Base-by-base conservation (phyloP, 345 rosid genomes). In the Zanthoxylum bungeanum region DNA sequence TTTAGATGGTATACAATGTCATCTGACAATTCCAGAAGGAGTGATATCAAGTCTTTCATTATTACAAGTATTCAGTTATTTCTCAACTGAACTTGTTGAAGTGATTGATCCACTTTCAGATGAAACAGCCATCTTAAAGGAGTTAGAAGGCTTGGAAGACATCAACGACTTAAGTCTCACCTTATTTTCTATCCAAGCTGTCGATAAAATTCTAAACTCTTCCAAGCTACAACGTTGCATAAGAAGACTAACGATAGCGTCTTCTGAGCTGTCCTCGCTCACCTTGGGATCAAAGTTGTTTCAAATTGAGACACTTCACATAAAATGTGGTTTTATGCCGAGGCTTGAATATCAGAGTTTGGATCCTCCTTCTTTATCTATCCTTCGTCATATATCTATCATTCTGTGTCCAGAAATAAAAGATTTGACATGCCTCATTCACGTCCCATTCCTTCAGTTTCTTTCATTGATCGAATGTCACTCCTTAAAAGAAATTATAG, bases 21-120 rank as follows among this genome's bases (percentile, higher is more conserved):
- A 12, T 42, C 5, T 12, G 14, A 11, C 5, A 3, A 42, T 42
- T 42, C 47, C 47, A 42, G 47, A 42, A 12, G 47, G 39, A 5
- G 76, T 77, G 34, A 55, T 77, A 28, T 68, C 84, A 19, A 36
- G 46, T 61, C 66, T 81, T 31, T 50, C 67, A 5, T 52, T 53
- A 8, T 39, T 81, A 31, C 42, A 58, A 40, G 69, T 81, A 16
- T 64, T 77, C 42, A 33, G 60, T 39, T 49, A 31, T 49, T 3
- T 27, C n/a, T 25, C 59, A 4, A 53, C 17, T 2, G 28, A 11
- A 53, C 10, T 8, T 24, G 14, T 10, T 12, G 14, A 24, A 1
- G 9, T 53, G 59, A 22, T 11, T 2, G 4, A 9, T 53, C 59
- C 27, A 4, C 59, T 11, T 4, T 55, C 4, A 0, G 3, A 11